Conservation (phyloP, 176 grass and related monocot species). For the Thinopyrum elongatum region DNA sequence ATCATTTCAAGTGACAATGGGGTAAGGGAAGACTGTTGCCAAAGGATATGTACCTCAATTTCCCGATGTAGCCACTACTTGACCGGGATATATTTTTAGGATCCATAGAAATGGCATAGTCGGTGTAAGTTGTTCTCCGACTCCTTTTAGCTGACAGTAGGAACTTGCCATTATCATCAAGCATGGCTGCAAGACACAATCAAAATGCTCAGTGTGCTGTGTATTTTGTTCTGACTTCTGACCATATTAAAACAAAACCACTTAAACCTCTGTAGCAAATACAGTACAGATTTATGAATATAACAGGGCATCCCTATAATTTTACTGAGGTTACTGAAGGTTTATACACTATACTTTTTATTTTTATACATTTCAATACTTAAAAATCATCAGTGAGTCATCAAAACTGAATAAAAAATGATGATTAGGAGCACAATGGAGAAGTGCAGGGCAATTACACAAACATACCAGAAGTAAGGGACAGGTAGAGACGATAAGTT, state of each 20-base stretch:
- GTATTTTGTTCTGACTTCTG: not conserved
- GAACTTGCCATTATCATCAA: slow-evolving; percentile 81
- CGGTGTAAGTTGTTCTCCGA: slow-evolving; percentile 50
- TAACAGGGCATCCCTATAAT: not conserved
- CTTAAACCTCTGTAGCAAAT: not conserved
- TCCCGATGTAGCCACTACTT: slow-evolving; percentile 76
- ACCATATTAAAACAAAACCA: not conserved
- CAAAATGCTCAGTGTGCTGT: not conserved
- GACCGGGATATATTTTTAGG: slow-evolving; percentile 62
- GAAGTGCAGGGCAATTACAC: not conserved
- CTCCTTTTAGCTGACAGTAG: slow-evolving; percentile 82
- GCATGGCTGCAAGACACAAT: slow-evolving; percentile 52
- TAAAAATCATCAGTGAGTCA: not conserved
- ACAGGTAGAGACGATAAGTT: slow-evolving; percentile 89
- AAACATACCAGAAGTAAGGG: slow-evolving; percentile 69
- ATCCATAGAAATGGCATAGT: slow-evolving; percentile 84
- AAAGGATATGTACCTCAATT: slow-evolving; percentile 50
- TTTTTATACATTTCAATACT: not conserved
- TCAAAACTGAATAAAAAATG: not conserved
- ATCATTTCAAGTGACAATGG: not conserved
- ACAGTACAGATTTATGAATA: not conserved
- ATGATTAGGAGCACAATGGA: not conserved
- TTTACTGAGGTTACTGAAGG: not conserved
- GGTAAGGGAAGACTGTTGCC: not conserved
- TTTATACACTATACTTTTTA: not conserved